Conservation (phyloP, 495 filamentous ascomycete species). For the Extremus antarcticus region DNA sequence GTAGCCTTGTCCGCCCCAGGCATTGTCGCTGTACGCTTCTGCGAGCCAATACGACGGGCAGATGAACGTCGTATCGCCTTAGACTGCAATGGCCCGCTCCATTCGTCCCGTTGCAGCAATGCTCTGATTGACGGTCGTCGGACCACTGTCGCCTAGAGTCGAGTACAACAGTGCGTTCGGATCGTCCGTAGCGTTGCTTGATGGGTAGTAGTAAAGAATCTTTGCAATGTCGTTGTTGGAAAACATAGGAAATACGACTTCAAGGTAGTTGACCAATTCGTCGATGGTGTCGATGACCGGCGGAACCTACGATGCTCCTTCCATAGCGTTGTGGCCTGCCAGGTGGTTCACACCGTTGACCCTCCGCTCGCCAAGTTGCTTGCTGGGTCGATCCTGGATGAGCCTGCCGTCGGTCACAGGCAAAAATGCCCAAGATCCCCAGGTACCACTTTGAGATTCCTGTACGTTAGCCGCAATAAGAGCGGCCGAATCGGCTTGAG, state of each 20-base stretch:
- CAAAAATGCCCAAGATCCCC: conserved; percentile 45
- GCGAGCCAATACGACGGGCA: conserved; percentile 57
- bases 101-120: conserved; percentile 42
- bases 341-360: conserved; percentile 45
- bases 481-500: conserved; percentile 35
- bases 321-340: conserved; percentile 25
- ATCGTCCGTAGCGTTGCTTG: conserved; percentile 23
- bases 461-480: conserved; percentile 47
- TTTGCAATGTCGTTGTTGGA: conserved; percentile 34
- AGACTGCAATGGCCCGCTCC: conserved; percentile 43
- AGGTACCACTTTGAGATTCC: conserved; percentile 36
- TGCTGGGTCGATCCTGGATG: conserved; percentile 41
- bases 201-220: conserved; percentile 38
- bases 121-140: conserved; percentile 39
- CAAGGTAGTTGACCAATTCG: conserved; percentile 37
- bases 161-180: conserved; percentile 29
- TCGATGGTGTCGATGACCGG: conserved; percentile 39
- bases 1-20: conserved; percentile 38
- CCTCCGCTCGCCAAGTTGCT: conserved; percentile 38
- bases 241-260: conserved; percentile 40
- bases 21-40: conserved; percentile 52
- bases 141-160: conserved; percentile 37
- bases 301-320: conserved; percentile 25
- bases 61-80: conserved; percentile 49
- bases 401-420: conserved; percentile 54